Conservation (phyloP, 2,329 filamentous ascomycete species). For the Diaporthe batatas region DNA sequence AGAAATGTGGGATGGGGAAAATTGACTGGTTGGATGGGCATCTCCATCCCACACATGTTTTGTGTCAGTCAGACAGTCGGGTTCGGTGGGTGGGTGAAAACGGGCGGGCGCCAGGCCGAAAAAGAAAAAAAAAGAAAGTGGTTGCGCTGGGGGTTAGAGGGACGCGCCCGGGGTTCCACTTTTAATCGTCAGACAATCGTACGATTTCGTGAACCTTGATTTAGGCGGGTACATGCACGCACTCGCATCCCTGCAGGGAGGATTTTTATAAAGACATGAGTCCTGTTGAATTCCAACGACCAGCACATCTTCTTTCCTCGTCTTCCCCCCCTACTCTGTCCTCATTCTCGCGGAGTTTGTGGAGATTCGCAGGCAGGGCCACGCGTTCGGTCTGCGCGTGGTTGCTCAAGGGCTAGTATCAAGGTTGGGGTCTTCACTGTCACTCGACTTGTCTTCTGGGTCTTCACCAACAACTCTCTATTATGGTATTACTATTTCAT, state of each 20-base stretch:
- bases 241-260: slow-evolving; percentile 9
- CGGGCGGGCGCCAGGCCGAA: too few species aligned
- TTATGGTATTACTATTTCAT: slow-evolving; percentile 3
- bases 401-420: not conserved
- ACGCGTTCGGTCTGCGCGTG: not conserved
- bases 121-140: not conserved
- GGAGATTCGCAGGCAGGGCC: not conserved
- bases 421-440: not conserved
- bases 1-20: not conserved
- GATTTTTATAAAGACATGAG: slow-evolving; percentile 24
- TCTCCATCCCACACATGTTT: too few species aligned
- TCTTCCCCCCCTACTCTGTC: not conserved
- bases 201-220: slow-evolving; percentile 33
- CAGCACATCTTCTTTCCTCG: not conserved
- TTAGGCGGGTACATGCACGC: not conserved
- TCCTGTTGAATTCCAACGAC: not conserved
- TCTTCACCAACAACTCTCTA: not conserved
- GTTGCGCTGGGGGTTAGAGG: slow-evolving; percentile 2
- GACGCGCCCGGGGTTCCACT: slow-evolving; percentile 6
- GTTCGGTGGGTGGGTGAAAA: too few species aligned
- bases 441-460: not conserved
- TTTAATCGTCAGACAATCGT: slow-evolving; percentile 35
- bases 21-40: too few species aligned
- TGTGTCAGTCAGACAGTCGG: too few species aligned
- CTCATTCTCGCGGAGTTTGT: not conserved